Conservation (phyloP, 1,284 basidiomycete species). For the Phylloporus gajari region DNA sequence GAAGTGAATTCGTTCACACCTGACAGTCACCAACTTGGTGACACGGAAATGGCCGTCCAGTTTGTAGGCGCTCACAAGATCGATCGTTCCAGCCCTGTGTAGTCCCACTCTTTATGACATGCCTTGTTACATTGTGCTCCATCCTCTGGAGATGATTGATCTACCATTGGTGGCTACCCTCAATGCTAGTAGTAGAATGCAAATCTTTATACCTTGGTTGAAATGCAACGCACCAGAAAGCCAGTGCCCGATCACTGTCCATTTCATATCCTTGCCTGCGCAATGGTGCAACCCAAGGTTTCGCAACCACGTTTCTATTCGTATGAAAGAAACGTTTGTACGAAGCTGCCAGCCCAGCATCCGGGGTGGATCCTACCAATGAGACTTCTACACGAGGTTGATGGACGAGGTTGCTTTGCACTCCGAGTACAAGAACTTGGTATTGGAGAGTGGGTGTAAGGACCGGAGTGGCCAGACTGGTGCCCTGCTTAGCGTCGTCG, state of each 20-base stretch:
- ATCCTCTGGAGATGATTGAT: not conserved
- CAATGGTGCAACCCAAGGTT: too few relatives aligned
- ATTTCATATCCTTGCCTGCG: not conserved
- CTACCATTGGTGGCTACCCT: too few relatives aligned
- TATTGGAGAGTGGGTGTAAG: slow-evolving; percentile 45
- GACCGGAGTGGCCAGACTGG: slow-evolving; percentile 41
- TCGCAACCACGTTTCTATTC: not conserved
- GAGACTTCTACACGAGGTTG: slow-evolving; percentile 36
- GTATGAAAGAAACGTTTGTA: not conserved
- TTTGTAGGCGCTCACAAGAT: slow-evolving; percentile 4
- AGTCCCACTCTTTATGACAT: too few relatives aligned
- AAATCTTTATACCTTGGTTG: too few relatives aligned
- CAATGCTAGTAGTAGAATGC: too few relatives aligned
- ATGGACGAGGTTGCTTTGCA: slow-evolving; percentile 39
- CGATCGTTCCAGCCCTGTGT: slow-evolving; percentile 13
- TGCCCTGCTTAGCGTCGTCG: not conserved
- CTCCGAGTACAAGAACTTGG: slow-evolving; percentile 44
- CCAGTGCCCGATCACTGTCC: not conserved
- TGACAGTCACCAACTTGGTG: slow-evolving; percentile 13
- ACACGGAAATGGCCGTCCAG: slow-evolving; percentile 14
- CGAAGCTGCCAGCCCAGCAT: not conserved
- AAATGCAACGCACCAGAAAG: too few relatives aligned
- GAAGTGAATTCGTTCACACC: slow-evolving; percentile 14
- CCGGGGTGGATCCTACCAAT: too few relatives aligned
- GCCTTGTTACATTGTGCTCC: not conserved